Evolutionary conservation across 371 early-diverging fungal genomes (phyloP).

Genomic region (Actinomucor elegans): DNA sequence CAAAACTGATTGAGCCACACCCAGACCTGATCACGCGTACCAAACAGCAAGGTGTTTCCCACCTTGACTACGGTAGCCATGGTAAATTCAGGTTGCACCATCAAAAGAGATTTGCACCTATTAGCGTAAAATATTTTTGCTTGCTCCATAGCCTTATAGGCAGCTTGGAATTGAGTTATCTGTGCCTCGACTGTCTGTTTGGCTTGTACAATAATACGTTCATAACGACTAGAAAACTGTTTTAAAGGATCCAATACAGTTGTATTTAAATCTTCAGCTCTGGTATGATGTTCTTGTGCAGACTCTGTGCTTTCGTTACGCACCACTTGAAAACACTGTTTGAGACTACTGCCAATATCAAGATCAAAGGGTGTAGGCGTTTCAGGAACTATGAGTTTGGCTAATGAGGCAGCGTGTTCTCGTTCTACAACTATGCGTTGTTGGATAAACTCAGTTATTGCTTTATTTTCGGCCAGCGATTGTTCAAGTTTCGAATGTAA

Average conservation of each 20-base stretch:
- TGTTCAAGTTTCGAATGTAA: slow-evolving; percentile 70
- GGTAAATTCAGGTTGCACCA: slow-evolving; percentile 11
- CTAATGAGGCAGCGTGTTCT: slow-evolving; percentile 45
- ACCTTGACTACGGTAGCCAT: slow-evolving; percentile 7
- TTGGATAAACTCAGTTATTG: slow-evolving; percentile 61
- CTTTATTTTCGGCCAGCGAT: slow-evolving; percentile 64
- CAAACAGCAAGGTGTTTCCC: slow-evolving; percentile 5
- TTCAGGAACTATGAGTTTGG: slow-evolving; percentile 37
- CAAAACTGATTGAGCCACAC: slow-evolving; percentile 2
- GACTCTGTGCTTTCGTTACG: slow-evolving; percentile 61
- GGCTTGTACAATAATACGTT: slow-evolving; percentile 49
- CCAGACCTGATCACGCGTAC: slow-evolving; percentile 15
- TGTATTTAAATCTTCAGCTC: slow-evolving; percentile 60
- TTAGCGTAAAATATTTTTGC: slow-evolving; percentile 7
- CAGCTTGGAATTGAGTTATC: slow-evolving; percentile 40
- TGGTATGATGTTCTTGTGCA: slow-evolving; percentile 51
- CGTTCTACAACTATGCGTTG: slow-evolving; percentile 67
- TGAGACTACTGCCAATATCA: slow-evolving; percentile 69
- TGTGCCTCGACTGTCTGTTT: slow-evolving; percentile 52
- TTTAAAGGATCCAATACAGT: slow-evolving; percentile 64
- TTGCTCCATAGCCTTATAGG: slow-evolving; percentile 11
- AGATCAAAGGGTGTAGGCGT: slow-evolving; percentile 42
- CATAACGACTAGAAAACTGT: slow-evolving; percentile 50
- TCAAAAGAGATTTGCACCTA: slow-evolving; percentile 17
- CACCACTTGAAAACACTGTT: slow-evolving; percentile 68